Percentiles rank a stretch among this genome's conserved stretches.
Evolutionary conservation across 345 rosid genomes (phyloP).

Genomic region (Acer yangbiense): DNA sequence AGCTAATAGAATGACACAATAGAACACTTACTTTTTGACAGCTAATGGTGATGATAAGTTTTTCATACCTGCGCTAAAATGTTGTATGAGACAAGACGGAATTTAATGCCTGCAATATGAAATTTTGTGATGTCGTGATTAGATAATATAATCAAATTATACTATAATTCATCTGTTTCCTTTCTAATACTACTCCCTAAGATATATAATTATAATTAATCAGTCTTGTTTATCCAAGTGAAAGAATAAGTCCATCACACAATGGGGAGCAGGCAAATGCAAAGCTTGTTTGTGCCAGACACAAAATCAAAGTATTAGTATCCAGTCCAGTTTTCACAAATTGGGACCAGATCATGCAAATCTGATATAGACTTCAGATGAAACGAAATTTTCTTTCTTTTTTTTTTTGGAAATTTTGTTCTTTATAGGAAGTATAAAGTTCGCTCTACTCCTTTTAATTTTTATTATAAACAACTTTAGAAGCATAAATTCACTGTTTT

Average conservation of each 20-base stretch:
- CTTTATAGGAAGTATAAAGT: too few species aligned
- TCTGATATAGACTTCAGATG: not conserved
- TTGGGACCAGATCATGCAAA: not conserved
- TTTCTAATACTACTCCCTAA: not conserved
- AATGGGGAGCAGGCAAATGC: not conserved
- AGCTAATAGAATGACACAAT: not conserved
- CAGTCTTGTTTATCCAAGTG: not conserved
- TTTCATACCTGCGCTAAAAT: conserved; percentile 65
- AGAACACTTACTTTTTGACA: not conserved
- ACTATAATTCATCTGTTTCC: not conserved
- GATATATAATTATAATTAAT: not conserved
- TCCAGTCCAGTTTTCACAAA: not conserved
- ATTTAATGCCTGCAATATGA: conserved; percentile 50
- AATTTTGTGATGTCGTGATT: not conserved
- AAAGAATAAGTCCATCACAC: not conserved
- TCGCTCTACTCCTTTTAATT: too few species aligned
- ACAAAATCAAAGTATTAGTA: not conserved
- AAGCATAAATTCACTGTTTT: not conserved
- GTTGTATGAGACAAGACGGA: conserved; percentile 68
- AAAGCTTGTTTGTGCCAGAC: not conserved
- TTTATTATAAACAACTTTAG: too few species aligned
- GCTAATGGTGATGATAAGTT: not conserved
- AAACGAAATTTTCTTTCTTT: not conserved
- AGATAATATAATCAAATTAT: not conserved
- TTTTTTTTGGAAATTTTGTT: too few species aligned